Evolutionary conservation across 345 rosid species (phyloP), one percentile per base, ranked within the genome.

Genomic region (Firmiana major): DNA sequence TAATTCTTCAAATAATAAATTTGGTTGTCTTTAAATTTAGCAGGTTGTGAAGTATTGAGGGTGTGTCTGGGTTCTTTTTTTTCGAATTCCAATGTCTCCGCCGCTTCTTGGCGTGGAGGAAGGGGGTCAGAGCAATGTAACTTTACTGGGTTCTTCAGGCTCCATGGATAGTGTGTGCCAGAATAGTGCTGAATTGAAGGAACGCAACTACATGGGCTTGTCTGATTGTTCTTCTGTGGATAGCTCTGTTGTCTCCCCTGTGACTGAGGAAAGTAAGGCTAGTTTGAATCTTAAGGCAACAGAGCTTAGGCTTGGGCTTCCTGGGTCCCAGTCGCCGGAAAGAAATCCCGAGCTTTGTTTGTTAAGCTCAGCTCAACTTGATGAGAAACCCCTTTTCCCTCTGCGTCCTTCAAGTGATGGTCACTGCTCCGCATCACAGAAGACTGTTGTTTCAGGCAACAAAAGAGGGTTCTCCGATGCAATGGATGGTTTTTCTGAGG

Each of bases 391-490:
- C 4, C 85, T 91, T 55, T 89, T 91, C 74, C 90, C 95, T 22
- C 77, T 91, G 75, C 88, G 80, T 77, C 90, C 90, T 51, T 77
- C 79, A 43, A 87, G 79, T 31, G 91, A 91, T 79, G 76, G 79
- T 51, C 78, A 81, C 75, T 82, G 74, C 79, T 74, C 82, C 15
- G 76, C 82, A 8, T 79, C 78, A 0, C 91, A 79, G 78, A 86
- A 87, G 81, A 82, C 66, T 76, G 81, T 87, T 46, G 82, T 84
- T 78, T 86, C 86, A 0, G 92, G 94, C 66, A 88, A 86, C 83
- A 91, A 91, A 83, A 85, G 93, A 84, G 95, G 90, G 49, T 91
- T 91, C 66, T 82, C 88, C 24, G 93, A 89, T 83, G 89, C 88
- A 46, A 88, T 91, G 89, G 82, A 85, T 60, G 88, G 83, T 26